Evolutionary conservation across 257 asterid genomes (phyloP).

Genomic region (Solanum pennellii): DNA sequence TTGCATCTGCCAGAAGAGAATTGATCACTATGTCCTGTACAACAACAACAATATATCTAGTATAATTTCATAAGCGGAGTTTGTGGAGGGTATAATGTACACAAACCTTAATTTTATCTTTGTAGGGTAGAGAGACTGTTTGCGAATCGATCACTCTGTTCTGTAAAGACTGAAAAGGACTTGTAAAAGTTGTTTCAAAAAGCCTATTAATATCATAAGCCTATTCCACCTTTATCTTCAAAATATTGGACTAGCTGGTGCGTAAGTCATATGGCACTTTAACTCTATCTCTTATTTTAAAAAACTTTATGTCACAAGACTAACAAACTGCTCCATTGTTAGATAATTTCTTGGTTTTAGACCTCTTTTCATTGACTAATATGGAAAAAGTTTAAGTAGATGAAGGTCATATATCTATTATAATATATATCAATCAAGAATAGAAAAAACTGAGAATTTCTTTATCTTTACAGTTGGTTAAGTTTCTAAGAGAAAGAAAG

Average conservation of each 20-base stretch:
- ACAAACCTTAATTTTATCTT: neutral
- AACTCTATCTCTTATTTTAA: neutral
- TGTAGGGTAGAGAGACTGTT: neutral
- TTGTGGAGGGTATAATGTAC: neutral
- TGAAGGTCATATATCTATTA: neutral
- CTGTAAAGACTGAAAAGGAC: neutral
- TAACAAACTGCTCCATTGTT: neutral
- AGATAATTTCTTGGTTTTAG: neutral
- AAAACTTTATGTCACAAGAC: neutral
- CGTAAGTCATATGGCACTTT: neutral
- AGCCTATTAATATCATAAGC: neutral
- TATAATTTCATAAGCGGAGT: neutral
- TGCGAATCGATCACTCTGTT: neutral
- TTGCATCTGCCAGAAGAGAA: neutral
- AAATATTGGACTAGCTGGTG: neutral
- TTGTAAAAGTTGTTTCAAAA: neutral
- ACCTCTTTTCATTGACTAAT: neutral
- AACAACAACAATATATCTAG: neutral
- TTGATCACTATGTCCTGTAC: neutral
- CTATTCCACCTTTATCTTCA: neutral
- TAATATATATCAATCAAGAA: constrained; percentile 5
- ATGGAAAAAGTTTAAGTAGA: neutral
- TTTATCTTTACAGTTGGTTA: neutral
- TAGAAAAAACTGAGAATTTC: constrained; percentile 1
- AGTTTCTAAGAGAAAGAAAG: constrained; percentile 13